Evolutionary conservation across 1,284 basidiomycete genomes (phyloP).

Genomic region (Taiwanofungus camphoratus): DNA sequence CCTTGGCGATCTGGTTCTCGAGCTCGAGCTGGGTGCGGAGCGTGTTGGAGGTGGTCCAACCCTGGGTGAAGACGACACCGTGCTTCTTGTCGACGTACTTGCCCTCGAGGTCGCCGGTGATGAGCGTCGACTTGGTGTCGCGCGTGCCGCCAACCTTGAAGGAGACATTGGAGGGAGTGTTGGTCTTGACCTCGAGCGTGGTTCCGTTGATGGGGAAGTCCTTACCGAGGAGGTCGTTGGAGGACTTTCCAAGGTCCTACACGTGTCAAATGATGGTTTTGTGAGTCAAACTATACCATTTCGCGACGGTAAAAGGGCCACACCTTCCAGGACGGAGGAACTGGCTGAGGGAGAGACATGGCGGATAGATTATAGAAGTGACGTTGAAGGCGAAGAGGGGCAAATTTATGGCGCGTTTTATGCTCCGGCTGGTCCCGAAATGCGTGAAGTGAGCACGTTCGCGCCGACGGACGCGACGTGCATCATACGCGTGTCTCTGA

Average conservation of each 20-base stretch:
- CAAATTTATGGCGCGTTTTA: constrained; percentile 23
- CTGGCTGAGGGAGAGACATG: constrained; percentile 84
- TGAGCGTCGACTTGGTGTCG: constrained; percentile 67
- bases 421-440: constrained; percentile 27
- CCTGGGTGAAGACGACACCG: constrained; percentile 86
- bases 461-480: constrained; percentile 10
- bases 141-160: constrained; percentile 85
- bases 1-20: constrained; percentile 97
- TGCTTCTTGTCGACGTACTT: constrained; percentile 88
- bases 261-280: constrained; percentile 12
- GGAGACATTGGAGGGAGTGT: constrained; percentile 82
- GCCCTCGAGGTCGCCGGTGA: constrained; percentile 86
- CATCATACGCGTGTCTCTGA: background rate
- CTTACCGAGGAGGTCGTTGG: constrained; percentile 90
- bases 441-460: constrained; percentile 16
- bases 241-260: constrained; percentile 95
- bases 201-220: constrained; percentile 87
- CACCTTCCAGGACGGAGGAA: constrained; percentile 93
- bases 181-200: constrained; percentile 90
- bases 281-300: constrained; percentile 1
- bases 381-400: constrained; percentile 18
- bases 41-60: constrained; percentile 92
- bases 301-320: constrained; percentile 12
- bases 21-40: constrained; percentile 92
- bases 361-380: constrained; percentile 21